These are phyloP conservation scores for Apiotrichum siamense DNA, from an alignment of 1,284 basidiomycete species.

Conservation along the genomic window DNA sequence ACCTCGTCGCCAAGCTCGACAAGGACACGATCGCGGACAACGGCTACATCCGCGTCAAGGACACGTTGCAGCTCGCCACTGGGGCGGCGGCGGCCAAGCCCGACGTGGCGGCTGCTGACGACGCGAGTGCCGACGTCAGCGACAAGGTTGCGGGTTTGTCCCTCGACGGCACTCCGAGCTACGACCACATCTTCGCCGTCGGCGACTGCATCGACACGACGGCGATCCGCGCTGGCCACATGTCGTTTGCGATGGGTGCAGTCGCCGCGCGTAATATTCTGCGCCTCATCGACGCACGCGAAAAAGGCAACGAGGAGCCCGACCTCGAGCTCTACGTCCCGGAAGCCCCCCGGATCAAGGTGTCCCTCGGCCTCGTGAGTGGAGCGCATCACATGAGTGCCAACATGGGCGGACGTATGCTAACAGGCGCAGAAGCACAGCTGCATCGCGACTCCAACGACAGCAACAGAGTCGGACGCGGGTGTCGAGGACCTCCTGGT, in stretches of 20 bases:
- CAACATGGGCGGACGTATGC: neutral
- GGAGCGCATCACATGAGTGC: neutral
- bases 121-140: neutral
- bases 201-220: constrained; percentile 48
- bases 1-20: constrained; percentile 49
- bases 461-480: constrained; percentile 50
- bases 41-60: constrained; percentile 52
- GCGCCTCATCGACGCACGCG: constrained; percentile 29
- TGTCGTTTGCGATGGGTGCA: constrained; percentile 56
- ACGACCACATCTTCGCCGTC: constrained; percentile 45
- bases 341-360: constrained; percentile 57
- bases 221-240: constrained; percentile 59
- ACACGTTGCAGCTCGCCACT: constrained; percentile 54
- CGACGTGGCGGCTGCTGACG: too few relatives aligned
- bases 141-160: neutral
- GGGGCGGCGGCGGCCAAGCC: neutral
- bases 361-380: constrained; percentile 57
- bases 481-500: constrained; percentile 52
- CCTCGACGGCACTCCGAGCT: neutral
- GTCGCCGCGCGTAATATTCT: constrained; percentile 46
- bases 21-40: constrained; percentile 50
- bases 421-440: constrained; percentile 29
- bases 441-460: constrained; percentile 51
- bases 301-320: constrained; percentile 16
- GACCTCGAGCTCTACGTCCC: constrained; percentile 55